Evolutionary conservation across 768 basidiomycete genomes (phyloP).

Genomic region (Macrolepiota fuliginosa): DNA sequence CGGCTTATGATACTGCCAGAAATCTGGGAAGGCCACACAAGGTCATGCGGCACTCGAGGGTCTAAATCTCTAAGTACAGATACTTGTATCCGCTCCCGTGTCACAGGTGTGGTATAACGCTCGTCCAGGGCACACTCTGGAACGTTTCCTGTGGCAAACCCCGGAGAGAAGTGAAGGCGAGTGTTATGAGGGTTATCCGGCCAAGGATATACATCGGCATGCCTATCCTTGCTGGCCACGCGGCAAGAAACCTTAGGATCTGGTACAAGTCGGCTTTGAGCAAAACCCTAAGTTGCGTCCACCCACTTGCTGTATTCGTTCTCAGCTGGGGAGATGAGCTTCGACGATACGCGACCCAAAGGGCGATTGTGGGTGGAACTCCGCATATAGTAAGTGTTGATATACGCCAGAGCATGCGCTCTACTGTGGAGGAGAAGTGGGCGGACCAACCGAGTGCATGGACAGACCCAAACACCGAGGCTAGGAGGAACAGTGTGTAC

Average conservation of each 20-base stretch:
- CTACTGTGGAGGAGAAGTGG: conserved; percentile 13
- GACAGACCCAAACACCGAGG: conserved; percentile 17
- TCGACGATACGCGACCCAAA: not conserved
- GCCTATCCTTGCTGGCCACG: not conserved
- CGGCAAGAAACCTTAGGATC: not conserved
- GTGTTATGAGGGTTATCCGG: not conserved
- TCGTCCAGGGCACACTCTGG: conserved; percentile 1
- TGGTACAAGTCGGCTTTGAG: not conserved
- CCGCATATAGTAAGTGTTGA: not conserved
- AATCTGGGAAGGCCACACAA: too few species aligned
- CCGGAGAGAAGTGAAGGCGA: conserved; percentile 1
- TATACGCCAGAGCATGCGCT: conserved; percentile 13
- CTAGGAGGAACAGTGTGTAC: conserved; percentile 1
- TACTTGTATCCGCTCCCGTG: too few species aligned
- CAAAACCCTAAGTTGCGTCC: not conserved
- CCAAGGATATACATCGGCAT: conserved; percentile 10
- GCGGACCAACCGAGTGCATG: conserved; percentile 18
- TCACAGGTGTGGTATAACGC: conserved; percentile 1
- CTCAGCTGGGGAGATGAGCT: not conserved
- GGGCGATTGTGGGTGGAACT: conserved; percentile 3
- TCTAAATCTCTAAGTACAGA: not conserved
- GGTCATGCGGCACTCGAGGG: too few species aligned
- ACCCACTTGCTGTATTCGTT: not conserved
- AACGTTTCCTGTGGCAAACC: not conserved
- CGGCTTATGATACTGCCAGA: too few species aligned